Conservation (phyloP, 805 yeast species). For the Ogataea zsoltii region DNA sequence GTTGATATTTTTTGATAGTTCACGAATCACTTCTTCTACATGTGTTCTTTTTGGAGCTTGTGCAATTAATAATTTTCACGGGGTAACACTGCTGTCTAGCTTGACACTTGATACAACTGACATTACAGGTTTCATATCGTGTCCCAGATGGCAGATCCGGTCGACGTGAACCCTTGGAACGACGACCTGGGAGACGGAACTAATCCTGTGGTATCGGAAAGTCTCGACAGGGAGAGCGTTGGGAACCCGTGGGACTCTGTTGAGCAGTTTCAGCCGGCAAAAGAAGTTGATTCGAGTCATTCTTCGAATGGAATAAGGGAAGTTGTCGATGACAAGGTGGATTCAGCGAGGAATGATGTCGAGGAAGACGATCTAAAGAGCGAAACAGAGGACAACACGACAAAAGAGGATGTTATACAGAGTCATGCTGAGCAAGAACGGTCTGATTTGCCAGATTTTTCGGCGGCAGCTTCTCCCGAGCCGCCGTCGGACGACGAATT, state of each 20-base stretch:
- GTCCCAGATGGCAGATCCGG: background rate
- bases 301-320: too few species aligned
- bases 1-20: background rate
- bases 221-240: background rate
- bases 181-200: too few species aligned
- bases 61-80: background rate
- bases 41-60: background rate
- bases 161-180: conserved; percentile 16
- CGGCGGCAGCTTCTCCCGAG: too few species aligned
- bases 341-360: too few species aligned
- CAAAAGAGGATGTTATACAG: too few species aligned
- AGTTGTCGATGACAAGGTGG: too few species aligned
- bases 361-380: background rate
- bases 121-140: background rate
- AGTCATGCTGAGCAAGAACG: too few species aligned
- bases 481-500: conserved; percentile 23
- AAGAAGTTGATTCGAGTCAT: too few species aligned
- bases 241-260: conserved; percentile 3
- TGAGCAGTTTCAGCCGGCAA: background rate
- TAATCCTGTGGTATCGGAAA: too few species aligned
- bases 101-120: background rate
- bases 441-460: too few species aligned
- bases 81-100: background rate
- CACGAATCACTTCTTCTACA: background rate
- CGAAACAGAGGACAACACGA: background rate